phyloP scores from a whole-genome alignment of 441 rosid species.

The Populus trichocarpa region DNA sequence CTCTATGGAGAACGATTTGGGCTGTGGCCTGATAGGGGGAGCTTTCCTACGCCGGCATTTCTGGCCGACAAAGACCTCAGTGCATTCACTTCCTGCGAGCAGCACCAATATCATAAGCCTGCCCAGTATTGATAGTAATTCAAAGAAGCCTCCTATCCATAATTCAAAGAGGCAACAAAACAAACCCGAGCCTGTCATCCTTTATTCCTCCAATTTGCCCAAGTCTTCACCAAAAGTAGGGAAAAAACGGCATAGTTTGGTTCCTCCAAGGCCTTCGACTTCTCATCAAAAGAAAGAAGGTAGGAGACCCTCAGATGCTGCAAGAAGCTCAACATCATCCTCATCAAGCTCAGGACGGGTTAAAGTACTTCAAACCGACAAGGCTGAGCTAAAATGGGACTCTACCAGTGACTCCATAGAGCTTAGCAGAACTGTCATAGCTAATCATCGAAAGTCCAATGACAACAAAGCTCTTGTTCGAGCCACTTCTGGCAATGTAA shows the following conservation, averaged over 20 bases:
- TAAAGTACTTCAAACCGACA: conserved; percentile 2
- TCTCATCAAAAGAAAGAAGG: conserved; percentile 16
- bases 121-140: not conserved
- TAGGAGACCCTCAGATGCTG: conserved; percentile 30
- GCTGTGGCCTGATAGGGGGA: conserved; percentile 60
- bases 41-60: conserved; percentile 44
- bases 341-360: conserved; percentile 23
- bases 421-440: conserved; percentile 23
- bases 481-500: conserved; percentile 40
- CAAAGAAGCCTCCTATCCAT: conserved; percentile 27
- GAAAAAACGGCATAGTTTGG: conserved; percentile 17
- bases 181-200: conserved; percentile 21
- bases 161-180: conserved; percentile 34
- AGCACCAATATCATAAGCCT: conserved; percentile 4
- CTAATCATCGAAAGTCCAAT: conserved; percentile 22
- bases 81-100: conserved; percentile 26
- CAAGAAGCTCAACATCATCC: conserved; percentile 45
- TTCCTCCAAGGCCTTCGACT: conserved; percentile 14
- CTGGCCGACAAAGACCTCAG: conserved; percentile 23
- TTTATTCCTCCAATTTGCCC: conserved; percentile 15
- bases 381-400: conserved; percentile 20
- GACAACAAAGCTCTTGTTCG: conserved; percentile 33
- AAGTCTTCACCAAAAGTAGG: conserved; percentile 30
- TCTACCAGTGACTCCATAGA: conserved; percentile 28
- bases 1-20: conserved; percentile 33